Base-by-base conservation (phyloP, 352 stramenopile genomes). In the Pythium brassicae region DNA sequence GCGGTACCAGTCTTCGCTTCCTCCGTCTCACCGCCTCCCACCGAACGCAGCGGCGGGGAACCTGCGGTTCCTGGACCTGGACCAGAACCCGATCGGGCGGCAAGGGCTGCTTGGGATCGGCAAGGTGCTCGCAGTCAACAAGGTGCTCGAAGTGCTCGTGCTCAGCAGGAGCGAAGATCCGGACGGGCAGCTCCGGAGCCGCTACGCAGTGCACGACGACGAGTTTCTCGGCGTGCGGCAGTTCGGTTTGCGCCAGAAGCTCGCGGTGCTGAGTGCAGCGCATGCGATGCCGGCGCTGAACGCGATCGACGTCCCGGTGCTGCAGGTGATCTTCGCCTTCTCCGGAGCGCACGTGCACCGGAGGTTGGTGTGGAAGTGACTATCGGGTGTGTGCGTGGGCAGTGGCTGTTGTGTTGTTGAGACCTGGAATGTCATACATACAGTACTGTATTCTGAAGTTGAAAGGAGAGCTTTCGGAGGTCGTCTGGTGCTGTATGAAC, bases 291-390 rank as follows among this genome's bases (percentile, higher is more conserved):
- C 62, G 11, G 42, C 48, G 20, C 42, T 59, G 14, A 63, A 62
- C 15, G 52, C 25, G 15, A 35, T 77, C 8, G 71, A 80, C 23
- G 42, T 35, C 20, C 59, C 54, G 2, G 53, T 78, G 20, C 22
- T 86, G 32, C 26, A 65, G n/a, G 59, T 55, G 20, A 71, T 83
- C 46, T 59, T 69, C 44, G 62, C 51, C 5, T 74, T 70, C 37
- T 56, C 71, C 14, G 66, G 49, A 11, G 32, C 26, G 12, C 25
- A 55, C 0, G 23, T 76, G 20, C 54, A 62, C 34, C 71, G 71
- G 14, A 54, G 66, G 12, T 44, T 83, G 20, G 19, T 64, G 15
- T 86, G 69, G 71, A 62, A 59, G 25, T 81, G 57, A 76, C 15
- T 29, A 23, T 35, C 4, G 14, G 34, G 15, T 54, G 29, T 29